Evolutionary conservation across 2,329 filamentous ascomycete species (phyloP), one percentile per base, ranked within the genome.

Genomic region (Alternaria atra): DNA sequence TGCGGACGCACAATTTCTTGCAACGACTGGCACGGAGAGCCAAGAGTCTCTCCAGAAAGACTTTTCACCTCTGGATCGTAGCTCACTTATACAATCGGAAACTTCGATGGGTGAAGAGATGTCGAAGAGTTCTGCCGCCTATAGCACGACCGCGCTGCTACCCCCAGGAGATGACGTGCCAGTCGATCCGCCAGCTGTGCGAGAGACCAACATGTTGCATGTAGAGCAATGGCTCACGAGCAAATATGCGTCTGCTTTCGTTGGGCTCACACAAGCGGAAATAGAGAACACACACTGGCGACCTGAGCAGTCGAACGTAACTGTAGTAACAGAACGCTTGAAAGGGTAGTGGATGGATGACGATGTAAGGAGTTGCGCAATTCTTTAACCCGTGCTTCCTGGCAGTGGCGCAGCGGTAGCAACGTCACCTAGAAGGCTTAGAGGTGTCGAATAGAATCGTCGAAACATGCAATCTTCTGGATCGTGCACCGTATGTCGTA

Each of bases 401-500:
- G 13, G 20, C 20, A 6, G 8, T 50, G 46, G 32, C 3, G 32
- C 20, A 37, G 32, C 9, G 15, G 7, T 50, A 15, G 23, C 20
- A 50, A 35, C 30, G 46, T 50, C 32, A 50, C 5, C 10, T 37
- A 12, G 46, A 37, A 35, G 46, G 32, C 30, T 50, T 50, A 25
- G 46, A 37, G 5, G 46, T 35, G n/a, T 35, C 5, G 3, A 35
- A 50, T 50, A 10, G 20, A 50, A 4, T 8, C 9, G 5, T 13
- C 32, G 6, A 50, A n/a, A 34, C 46, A 50, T 35, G 13, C 20
- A 50, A 35, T 13, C 8, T 37, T 50, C 13, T 5, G 25, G 32
- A 50, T 23, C 7, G 20, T 50, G 46, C 46, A 23, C 23, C 46
- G 46, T 50, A 50, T 27, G n/a, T 37, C 46, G 46, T 50, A 35